Base-by-base conservation (phyloP, 768 basidiomycete genomes). In the Tricholoma terreum region DNA sequence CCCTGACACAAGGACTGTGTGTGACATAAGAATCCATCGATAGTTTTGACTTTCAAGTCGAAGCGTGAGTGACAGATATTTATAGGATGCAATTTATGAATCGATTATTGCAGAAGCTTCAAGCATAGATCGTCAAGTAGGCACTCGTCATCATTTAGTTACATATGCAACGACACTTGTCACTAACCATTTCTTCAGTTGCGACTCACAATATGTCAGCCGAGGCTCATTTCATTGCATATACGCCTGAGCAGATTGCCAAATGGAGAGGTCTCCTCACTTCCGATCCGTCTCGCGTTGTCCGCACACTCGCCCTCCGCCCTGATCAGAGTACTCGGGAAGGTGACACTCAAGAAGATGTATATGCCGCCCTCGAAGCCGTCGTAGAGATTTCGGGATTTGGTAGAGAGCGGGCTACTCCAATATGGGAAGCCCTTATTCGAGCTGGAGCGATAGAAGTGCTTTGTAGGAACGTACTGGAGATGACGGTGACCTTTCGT, bases 221-320 rank as follows among this genome's bases (percentile, higher is more conserved):
- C 24, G 24, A 27, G 24, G 24, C 24, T 22, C 53, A 55, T 17
- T 21, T 55, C 14, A 43, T 59, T 19, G 55, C 58, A 10, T 54
- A 59, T 40, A 43, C 58, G 1, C 58, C 58, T 10, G 54, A 59
- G 27, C 58, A 59, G 46, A n/a, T 36, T 31, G 49, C n/a, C 8
- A 7, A 51, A 45, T 59, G 58, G 58, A 31, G 54, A 33, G 14
- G 48, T 14, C 36, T 59, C 12, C 53, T 45, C 12, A 22, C 42
- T 2, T 55, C 58, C 1, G 51, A 59, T 30, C 58, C 58, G 1
- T 34, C 21, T n/a, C 54, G 58, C 3, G 33, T 59, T 5, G 36
- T 49, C 17, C 58, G 58, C 17, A 36, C 42, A 7, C 40, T 55
- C 27, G 35, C 30, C 15, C 58, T 59, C 14, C 24, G n/a, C 27